phyloP scores from a whole-genome alignment of 2,329 filamentous ascomycete genomes.

The Alternaria novae-zelandiae region DNA sequence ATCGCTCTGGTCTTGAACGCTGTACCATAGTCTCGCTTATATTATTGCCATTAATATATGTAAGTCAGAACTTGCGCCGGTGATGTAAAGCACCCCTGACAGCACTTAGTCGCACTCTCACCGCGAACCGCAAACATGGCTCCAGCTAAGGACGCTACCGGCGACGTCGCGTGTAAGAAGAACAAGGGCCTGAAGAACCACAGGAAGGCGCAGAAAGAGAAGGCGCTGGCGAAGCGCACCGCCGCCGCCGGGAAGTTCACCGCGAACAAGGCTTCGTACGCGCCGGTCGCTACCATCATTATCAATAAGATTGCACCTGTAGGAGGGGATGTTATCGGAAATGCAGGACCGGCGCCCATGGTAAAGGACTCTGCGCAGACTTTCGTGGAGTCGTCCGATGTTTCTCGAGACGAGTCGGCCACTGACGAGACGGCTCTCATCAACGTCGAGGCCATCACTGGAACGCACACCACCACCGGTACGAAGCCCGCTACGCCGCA shows the following conservation, averaged over 20 bases:
- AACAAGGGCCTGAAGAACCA: slow-evolving; percentile 4
- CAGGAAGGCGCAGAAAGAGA: slow-evolving; percentile 13
- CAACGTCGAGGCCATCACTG: neutral
- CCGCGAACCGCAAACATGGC: neutral
- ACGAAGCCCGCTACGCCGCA: neutral
- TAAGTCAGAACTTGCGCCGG: neutral
- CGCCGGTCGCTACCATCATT: neutral
- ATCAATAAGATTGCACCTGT: neutral
- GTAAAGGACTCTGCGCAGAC: neutral
- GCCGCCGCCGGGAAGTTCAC: neutral
- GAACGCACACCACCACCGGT: too few species aligned
- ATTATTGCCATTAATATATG: neutral
- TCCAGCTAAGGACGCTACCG: neutral
- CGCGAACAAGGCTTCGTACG: neutral
- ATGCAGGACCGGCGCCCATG: neutral
- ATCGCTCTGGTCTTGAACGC: neutral
- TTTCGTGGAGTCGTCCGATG: neutral
- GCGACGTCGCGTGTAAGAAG: neutral
- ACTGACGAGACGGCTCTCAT: accelerated
- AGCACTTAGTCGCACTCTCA: neutral
- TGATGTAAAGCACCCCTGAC: neutral
- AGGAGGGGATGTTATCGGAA: too few species aligned
- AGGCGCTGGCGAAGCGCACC: neutral
- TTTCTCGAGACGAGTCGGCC: neutral
- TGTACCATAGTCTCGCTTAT: neutral